Base-by-base conservation (phyloP, 768 basidiomycete genomes). In the Tremella mesenterica region DNA sequence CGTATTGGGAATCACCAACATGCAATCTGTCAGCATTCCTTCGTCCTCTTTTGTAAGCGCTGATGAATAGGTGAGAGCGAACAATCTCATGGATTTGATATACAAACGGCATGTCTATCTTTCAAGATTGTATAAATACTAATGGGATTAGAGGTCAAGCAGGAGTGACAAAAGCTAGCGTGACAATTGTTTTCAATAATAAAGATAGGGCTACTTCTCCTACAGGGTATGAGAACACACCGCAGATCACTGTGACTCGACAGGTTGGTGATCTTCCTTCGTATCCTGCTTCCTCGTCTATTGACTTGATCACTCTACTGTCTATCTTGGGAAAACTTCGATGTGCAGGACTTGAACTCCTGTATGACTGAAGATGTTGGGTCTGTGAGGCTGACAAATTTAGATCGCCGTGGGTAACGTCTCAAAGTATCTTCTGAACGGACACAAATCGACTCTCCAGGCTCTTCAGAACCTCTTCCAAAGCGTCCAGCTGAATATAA, bases 161-260 rank as follows among this genome's bases (percentile, higher is more conserved):
- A 20, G 95, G 95, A 9, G 79, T 97, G 55, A 89, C 88, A 10
- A 92, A 93, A 77, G 95, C 95, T 3, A 92, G 88, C 58, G 95
- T 99, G 2, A 96, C 95, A 27, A 90, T 97, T 65, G 92, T 99
- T 1, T 99, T 99, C 67, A 90, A 97, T 79, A 99, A 99, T 72
- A 87, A 90, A 0, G 92, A 97, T 71, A 79, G 82, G 10, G 78
- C 80, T 20, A 88, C 81, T 54, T 87, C 86, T 60, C 95, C 92
- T 0, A 79, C 83, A 1, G 92, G 90, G 1, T 80, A 85, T 30
- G 84, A 88, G 67, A 79, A 84, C 31, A 82, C 76, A 52, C 81
- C 83, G 48, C 90, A 96, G 72, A 90, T 99, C 63, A 97, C 95
- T 0, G 91, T 99, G 14, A 99, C 92, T 29, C 85, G 95, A 54